Conservation (phyloP, 2,329 filamentous ascomycete genomes). For the Paracoccidioides lutzii region DNA sequence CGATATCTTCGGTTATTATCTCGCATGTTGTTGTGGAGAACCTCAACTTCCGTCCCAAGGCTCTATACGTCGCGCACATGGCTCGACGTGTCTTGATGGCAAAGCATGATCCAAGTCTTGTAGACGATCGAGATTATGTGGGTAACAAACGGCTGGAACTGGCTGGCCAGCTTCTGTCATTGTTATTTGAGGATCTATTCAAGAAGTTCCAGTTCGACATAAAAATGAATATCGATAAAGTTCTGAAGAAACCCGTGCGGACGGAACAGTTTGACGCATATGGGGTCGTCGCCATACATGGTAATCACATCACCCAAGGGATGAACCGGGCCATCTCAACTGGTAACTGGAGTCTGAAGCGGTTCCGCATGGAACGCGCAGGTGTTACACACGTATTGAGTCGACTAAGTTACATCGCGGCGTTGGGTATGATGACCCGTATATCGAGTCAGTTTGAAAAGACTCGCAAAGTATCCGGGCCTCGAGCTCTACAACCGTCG, state of each 20-base stretch:
- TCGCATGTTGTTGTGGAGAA: constrained; percentile 87
- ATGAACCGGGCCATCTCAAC: constrained; percentile 95
- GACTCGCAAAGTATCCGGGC: constrained; percentile 89
- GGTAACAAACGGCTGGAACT: constrained; percentile 94
- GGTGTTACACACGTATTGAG: constrained; percentile 95
- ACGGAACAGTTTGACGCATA: constrained; percentile 80
- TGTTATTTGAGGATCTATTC: constrained; percentile 95
- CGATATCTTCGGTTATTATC: constrained; percentile 81
- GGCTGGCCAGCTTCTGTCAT: constrained; percentile 82
- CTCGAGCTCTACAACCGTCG: constrained; percentile 87
- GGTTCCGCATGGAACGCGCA: constrained; percentile 96
- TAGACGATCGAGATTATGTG: constrained; percentile 95
- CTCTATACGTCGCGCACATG: constrained; percentile 94
- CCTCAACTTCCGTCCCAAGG: constrained; percentile 92
- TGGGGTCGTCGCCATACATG: constrained; percentile 69
- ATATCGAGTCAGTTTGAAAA: constrained; percentile 99
- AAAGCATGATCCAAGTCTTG: constrained; percentile 71
- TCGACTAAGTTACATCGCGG: constrained; percentile 88
- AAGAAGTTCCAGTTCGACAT: constrained; percentile 85
- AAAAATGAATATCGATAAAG: constrained; percentile 89
- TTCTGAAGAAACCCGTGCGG: constrained; percentile 83
- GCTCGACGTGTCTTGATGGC: constrained; percentile 92
- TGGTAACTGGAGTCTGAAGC: constrained; percentile 94
- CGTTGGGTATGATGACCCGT: constrained; percentile 98
- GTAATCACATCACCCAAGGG: constrained; percentile 76